Evolutionary conservation across 805 yeast genomes (phyloP), one percentile per base, ranked within the genome.

Genomic region (Yueomyces sinensis): DNA sequence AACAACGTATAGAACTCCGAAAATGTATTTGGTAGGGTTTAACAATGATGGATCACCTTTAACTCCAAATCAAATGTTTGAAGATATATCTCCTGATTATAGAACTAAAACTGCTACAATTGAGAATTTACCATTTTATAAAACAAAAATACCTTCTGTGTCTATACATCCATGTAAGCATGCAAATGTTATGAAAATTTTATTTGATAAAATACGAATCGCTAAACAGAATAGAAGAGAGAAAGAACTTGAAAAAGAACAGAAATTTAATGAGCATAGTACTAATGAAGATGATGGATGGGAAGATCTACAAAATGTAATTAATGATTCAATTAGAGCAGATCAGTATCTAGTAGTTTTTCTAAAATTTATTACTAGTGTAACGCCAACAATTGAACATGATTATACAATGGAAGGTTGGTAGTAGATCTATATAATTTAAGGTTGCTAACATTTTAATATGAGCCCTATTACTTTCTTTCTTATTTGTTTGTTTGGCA

Each of bases 381-480:
- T 91, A 7, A 87, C 95, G 1, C 98, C 98, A 0, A 95, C 96
- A 14, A 87, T 91, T 37, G 95, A 89, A 60, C 93, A 89, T 57
- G 98, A 91, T 49, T 86, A 86, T 54, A 91, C 98, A n/a, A 91
- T 89, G 96, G 87, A 86, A 55, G 96, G 94, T 1, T 72, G 81
- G 50, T 79, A 50, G 49, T 13, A n/a, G n/a, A n/a, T n/a, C n/a
- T n/a, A n/a, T n/a, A n/a, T n/a, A n/a, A n/a, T n/a, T n/a, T n/a
- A n/a, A n/a, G n/a, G n/a, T n/a, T n/a, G n/a, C n/a, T n/a, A n/a
- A n/a, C n/a, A n/a, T n/a, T n/a, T n/a, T n/a, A n/a, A n/a, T n/a
- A n/a, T n/a, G n/a, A n/a, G n/a, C n/a, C n/a, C n/a, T n/a, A n/a
- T n/a, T n/a, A n/a, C n/a, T n/a, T n/a, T n/a, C n/a, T n/a, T n/a